Base-by-base conservation (phyloP, 2,329 filamentous ascomycete genomes). In the Sporothrix variecibatus region DNA sequence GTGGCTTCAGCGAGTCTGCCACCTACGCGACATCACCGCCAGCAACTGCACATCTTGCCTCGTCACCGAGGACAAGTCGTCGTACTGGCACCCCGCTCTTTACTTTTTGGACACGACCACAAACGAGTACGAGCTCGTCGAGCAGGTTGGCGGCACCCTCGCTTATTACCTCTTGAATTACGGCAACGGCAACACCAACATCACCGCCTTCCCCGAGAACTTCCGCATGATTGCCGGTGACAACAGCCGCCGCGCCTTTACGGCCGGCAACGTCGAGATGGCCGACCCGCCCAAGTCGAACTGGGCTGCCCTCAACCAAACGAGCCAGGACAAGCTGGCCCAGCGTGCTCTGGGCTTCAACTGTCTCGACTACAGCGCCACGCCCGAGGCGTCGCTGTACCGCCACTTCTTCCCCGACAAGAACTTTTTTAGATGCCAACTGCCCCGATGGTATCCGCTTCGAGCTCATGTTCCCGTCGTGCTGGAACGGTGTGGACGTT, bases 261-360 rank as follows among this genome's bases (percentile, higher is more conserved):
- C 88, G 12, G 87, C 73, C 89, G 91, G 91, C 0, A 87, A 93
- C 76, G 91, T 91, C 2, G 89, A 89, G 78, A 85, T 89, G 53
- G 87, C 89, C 31, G 89, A 91, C 77, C 86, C 89, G 2, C 83
- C 84, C 75, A 93, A 94, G 83, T 94, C 93, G 15, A 76, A 82
- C 31, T 98, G 95, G 95, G 82, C 82, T 31, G 80, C 82, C 1
- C 84, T 90, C 5, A 88, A 91, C 75, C 87, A 89, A 79, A 92
- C 91, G 12, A 82, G 80, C 65, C 94, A 97, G 84, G 82, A 83
- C 20, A 88, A 91, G 71, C 88, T 98, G 51, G 85, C 84, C 70
- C 92, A 97, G 85, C 94, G 95, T 76, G 94, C 95, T 11, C 79
- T 98, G 38, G 95, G 96, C 3, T 97, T 97, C 88, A 98, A 98